These are phyloP conservation scores for Salvia miltiorrhiza DNA, from an alignment of 257 asterid species.

Conservation along the genomic window DNA sequence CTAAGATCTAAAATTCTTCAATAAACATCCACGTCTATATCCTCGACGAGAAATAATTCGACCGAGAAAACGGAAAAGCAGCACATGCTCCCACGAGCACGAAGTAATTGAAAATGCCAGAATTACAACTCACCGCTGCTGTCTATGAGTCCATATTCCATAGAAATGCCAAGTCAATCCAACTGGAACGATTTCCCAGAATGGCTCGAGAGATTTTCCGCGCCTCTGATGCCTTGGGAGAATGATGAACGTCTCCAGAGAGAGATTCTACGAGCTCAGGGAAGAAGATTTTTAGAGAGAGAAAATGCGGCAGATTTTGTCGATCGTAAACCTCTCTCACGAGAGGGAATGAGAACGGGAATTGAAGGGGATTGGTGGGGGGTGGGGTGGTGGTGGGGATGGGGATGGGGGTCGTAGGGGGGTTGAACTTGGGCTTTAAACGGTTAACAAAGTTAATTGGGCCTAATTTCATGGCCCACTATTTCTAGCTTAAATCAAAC, in stretches of 20 bases:
- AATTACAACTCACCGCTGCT: conserved; percentile 37
- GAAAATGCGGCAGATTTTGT: not conserved
- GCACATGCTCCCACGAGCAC: not conserved
- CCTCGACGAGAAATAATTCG: conserved; percentile 5
- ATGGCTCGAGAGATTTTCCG: not conserved
- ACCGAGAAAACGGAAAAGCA: not conserved
- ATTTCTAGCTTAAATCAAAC: too few species aligned
- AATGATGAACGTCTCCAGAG: not conserved
- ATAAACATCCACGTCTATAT: not conserved
- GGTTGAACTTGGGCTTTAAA: not conserved
- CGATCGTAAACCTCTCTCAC: conserved; percentile 14
- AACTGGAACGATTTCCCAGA: conserved; percentile 4
- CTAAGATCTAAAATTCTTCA: conserved; percentile 26
- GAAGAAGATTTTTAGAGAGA: conserved; percentile 12
- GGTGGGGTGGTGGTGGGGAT: not conserved
- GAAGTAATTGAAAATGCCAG: not conserved
- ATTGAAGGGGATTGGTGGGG: not conserved
- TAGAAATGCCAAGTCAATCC: conserved; percentile 29
- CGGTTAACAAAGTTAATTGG: not conserved
- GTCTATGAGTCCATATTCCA: conserved; percentile 45
- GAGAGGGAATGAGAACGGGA: conserved; percentile 15
- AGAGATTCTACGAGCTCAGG: not conserved
- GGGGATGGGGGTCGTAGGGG: not conserved
- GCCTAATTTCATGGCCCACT: too few species aligned
- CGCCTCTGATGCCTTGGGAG: not conserved